Evolutionary conservation across 129 eudicot species (phyloP).

Genomic region (Kitagawia praeruptora): DNA sequence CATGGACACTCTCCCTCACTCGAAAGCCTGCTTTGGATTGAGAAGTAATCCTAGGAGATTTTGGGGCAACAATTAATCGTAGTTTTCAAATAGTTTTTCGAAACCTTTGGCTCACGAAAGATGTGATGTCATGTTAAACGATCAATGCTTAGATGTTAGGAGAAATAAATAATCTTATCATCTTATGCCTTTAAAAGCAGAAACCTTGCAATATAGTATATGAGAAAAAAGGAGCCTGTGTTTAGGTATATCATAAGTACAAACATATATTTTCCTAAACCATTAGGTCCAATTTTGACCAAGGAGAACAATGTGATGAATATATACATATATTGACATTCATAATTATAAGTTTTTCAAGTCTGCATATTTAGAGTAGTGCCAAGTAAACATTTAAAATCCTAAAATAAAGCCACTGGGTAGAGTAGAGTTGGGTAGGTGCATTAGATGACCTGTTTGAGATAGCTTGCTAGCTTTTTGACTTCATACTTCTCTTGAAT

Average conservation of each 20-base stretch:
- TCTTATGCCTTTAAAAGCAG: background rate
- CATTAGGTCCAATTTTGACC: background rate
- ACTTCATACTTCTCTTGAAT: conserved; percentile 98
- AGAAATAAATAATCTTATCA: too few species aligned
- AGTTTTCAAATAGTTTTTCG: background rate
- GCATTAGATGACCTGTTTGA: conserved; percentile 64
- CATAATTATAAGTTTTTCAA: background rate
- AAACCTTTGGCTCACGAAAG: background rate
- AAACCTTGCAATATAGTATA: background rate
- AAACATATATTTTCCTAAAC: background rate
- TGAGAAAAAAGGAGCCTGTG: background rate
- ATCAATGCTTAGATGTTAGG: background rate
- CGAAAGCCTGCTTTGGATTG: too few species aligned
- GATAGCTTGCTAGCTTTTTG: conserved; percentile 76
- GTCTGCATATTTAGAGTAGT: background rate
- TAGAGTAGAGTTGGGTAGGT: background rate
- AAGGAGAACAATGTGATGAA: background rate
- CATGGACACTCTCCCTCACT: background rate
- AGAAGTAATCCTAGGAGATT: too few species aligned
- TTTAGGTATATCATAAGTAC: background rate
- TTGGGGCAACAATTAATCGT: too few species aligned
- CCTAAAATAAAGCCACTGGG: background rate
- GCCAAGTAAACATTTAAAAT: background rate
- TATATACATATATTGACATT: background rate
- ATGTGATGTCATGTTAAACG: background rate